These are phyloP conservation scores for Apiotrichum porosum DNA, from an alignment of 1,284 basidiomycete species.

Conservation along the genomic window DNA sequence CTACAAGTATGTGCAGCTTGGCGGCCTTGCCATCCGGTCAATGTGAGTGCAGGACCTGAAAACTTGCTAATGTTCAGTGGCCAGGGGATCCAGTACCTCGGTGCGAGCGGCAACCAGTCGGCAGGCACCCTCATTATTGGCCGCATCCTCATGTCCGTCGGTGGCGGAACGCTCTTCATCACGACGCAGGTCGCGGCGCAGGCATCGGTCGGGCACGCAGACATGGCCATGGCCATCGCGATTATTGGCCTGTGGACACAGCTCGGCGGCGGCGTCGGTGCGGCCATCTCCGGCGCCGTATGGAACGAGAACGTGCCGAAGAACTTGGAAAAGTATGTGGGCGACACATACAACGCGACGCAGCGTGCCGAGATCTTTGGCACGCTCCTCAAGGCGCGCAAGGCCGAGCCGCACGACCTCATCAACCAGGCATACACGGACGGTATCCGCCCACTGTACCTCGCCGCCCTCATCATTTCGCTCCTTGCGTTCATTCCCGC, in stretches of 20 bases:
- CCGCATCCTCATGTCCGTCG: conserved; percentile 19
- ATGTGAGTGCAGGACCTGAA: too few species aligned
- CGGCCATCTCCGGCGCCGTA: background rate
- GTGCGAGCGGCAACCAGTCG: background rate
- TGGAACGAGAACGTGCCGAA: conserved; percentile 25
- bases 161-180: conserved; percentile 26
- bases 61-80: too few species aligned
- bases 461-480: conserved; percentile 26
- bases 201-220: conserved; percentile 7
- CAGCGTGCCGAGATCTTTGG: conserved; percentile 34
- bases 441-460: conserved; percentile 20
- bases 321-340: conserved; percentile 26
- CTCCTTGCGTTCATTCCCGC: conserved; percentile 26
- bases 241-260: conserved; percentile 8
- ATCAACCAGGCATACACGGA: conserved; percentile 34
- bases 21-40: conserved; percentile 24
- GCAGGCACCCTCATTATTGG: conserved; percentile 35
- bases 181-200: conserved; percentile 32
- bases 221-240: conserved; percentile 5
- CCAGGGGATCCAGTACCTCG: conserved; percentile 7
- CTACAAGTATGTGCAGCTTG: conserved; percentile 41
- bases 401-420: conserved; percentile 24
- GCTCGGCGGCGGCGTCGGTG: conserved; percentile 4
- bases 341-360: conserved; percentile 24
- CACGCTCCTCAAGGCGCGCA: conserved; percentile 25